These are phyloP conservation scores for Aspergillus sp. DNA, from an alignment of 2,329 filamentous ascomycete genomes.

Conservation along the genomic window DNA sequence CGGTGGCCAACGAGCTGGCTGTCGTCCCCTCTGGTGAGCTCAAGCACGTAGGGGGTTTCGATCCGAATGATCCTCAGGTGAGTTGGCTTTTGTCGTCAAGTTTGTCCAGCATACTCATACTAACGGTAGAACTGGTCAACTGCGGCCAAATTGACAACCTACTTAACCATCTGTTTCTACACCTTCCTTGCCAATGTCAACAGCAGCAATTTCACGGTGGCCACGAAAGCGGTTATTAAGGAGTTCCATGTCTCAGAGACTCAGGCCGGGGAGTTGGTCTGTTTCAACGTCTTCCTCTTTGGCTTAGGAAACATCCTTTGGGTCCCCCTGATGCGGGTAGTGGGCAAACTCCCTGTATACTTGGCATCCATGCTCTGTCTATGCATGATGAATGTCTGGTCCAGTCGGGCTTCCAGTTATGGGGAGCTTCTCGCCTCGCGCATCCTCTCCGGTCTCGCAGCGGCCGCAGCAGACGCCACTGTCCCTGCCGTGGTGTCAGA, in stretches of 20 bases:
- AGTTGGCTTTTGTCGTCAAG: not conserved
- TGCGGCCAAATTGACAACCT: slow-evolving; percentile 23
- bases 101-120: not conserved
- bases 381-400: slow-evolving; percentile 36
- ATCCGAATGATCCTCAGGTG: slow-evolving; percentile 21
- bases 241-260: slow-evolving; percentile 26
- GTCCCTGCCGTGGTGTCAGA: slow-evolving; percentile 36
- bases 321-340: slow-evolving; percentile 24
- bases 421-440: slow-evolving; percentile 25
- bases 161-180: slow-evolving; percentile 37
- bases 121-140: slow-evolving; percentile 21
- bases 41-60: not conserved
- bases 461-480: slow-evolving; percentile 34
- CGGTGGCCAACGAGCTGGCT: slow-evolving; percentile 3
- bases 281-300: slow-evolving; percentile 25
- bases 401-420: slow-evolving; percentile 23
- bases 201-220: slow-evolving; percentile 38
- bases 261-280: slow-evolving; percentile 22
- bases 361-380: slow-evolving; percentile 31
- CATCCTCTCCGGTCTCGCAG: slow-evolving; percentile 25
- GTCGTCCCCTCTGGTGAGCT: not conserved
- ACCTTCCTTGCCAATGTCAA: slow-evolving; percentile 41
- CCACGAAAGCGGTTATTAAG: slow-evolving; percentile 28
- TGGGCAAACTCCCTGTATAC: slow-evolving; percentile 39
- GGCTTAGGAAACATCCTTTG: slow-evolving; percentile 24